phyloP scores from a whole-genome alignment of 2,329 filamentous ascomycete genomes.

The Didymosphaeria variabile region DNA sequence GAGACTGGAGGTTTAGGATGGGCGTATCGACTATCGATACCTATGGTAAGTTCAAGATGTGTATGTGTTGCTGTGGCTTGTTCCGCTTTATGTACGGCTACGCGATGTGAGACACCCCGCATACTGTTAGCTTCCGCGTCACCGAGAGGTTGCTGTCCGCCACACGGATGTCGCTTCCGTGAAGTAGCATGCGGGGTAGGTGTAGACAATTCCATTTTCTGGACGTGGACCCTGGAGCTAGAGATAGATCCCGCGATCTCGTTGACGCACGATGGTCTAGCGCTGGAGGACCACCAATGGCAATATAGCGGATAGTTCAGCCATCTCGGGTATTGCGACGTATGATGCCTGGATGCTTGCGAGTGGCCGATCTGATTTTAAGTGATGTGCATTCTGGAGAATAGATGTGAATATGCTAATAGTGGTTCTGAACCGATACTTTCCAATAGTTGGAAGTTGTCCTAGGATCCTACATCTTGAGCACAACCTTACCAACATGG shows the following conservation, averaged over 20 bases:
- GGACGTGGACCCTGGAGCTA: slow-evolving; percentile 12
- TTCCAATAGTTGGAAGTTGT: no score
- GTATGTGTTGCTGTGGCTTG: neutral
- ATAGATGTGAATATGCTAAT: no score
- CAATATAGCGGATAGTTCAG: neutral
- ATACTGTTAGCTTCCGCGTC: slow-evolving; percentile 2
- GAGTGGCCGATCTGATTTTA: no score
- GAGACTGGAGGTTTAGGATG: neutral
- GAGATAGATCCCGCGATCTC: slow-evolving; percentile 4
- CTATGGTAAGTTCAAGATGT: neutral
- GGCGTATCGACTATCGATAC: neutral
- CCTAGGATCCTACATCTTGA: slow-evolving; percentile 24
- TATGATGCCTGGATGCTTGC: no score
- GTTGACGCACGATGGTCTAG: neutral
- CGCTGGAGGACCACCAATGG: neutral
- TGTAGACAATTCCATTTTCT: slow-evolving; percentile 13
- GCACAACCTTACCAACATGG: slow-evolving; percentile 45
- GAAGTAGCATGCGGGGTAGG: slow-evolving; percentile 16
- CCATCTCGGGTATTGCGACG: neutral
- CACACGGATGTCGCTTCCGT: neutral
- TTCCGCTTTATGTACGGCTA: neutral
- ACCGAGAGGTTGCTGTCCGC: neutral
- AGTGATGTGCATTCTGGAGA: no score
- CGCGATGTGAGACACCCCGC: neutral
- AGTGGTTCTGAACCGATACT: no score